Evolutionary conservation across 139 green algal genomes (phyloP), one percentile per base, ranked within the genome.

Genomic region (Haematococcus lacustris): DNA sequence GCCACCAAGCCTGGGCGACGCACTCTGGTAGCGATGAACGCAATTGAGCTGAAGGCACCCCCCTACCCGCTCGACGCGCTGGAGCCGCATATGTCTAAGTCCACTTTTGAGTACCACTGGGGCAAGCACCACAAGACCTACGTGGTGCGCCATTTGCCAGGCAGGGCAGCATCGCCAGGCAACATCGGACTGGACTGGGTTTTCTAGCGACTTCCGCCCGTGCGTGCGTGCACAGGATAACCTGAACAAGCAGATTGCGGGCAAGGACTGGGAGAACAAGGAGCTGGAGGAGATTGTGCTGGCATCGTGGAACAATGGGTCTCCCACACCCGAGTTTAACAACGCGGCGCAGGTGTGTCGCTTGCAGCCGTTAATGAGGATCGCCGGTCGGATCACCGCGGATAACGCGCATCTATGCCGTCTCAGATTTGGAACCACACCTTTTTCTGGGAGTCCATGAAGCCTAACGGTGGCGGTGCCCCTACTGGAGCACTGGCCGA

Each of bases 361-460:
- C 35, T n/a, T n/a, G n/a, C n/a, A n/a, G n/a, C n/a, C n/a, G n/a
- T n/a, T n/a, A n/a, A n/a, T n/a, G n/a, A n/a, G n/a, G n/a, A n/a
- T n/a, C n/a, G n/a, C n/a, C n/a, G n/a, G n/a, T n/a, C n/a, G n/a
- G n/a, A n/a, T n/a, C n/a, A n/a, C n/a, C n/a, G n/a, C n/a, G n/a
- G n/a, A n/a, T n/a, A n/a, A n/a, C n/a, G n/a, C n/a, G n/a, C n/a
- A n/a, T n/a, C n/a, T n/a, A 57, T 57, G 37, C 37, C 32, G 21
- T 51, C 51, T 34, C 89, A 96, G 85, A 71, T 90, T 33, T 93
- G 91, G 83, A 98, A 98, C 87, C 93, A 98, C 85, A 89, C 87
- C 37, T 98, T 98, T 79, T 98, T 96, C 88, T 98, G 94, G 92
- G 81, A 95, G 69, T 51, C 50, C 65, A 94, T 98, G 88, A 86